phyloP scores from a whole-genome alignment of 2,329 filamentous ascomycete species.

The Fusarium coicis region DNA sequence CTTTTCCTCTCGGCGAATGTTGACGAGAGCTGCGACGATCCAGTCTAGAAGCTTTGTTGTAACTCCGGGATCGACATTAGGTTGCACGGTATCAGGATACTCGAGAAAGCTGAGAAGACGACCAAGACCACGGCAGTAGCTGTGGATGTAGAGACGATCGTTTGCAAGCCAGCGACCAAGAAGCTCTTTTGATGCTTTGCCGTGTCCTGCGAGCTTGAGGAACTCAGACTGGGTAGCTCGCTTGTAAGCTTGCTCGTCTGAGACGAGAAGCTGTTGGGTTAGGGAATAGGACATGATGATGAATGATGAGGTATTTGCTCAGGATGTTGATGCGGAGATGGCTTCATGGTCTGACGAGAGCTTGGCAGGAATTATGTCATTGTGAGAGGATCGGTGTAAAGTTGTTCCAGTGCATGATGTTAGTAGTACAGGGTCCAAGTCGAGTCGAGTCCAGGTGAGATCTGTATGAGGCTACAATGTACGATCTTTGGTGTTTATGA shows the following conservation, averaged over 20 bases:
- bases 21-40: conserved; percentile 71
- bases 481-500: not conserved
- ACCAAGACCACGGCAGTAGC: conserved; percentile 75
- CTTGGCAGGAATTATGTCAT: conserved; percentile 37
- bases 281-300: conserved; percentile 52
- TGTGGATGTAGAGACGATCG: conserved; percentile 76
- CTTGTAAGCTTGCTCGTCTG: conserved; percentile 58
- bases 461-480: not conserved
- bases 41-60: conserved; percentile 70
- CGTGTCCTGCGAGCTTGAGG: conserved; percentile 71
- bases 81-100: conserved; percentile 54
- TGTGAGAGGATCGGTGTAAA: conserved; percentile 27
- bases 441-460: not conserved
- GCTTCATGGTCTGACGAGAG: conserved; percentile 16
- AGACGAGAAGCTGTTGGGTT: conserved; percentile 66
- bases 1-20: conserved; percentile 72
- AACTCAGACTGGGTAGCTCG: conserved; percentile 74
- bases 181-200: conserved; percentile 64
- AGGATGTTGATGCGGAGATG: conserved; percentile 17
- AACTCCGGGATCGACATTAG: conserved; percentile 41
- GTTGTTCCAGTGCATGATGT: conserved; percentile 32
- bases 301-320: not conserved
- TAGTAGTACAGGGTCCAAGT: not conserved
- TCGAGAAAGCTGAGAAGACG: conserved; percentile 71
- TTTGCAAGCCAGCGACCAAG: conserved; percentile 77